Evolutionary conservation across 176 grass and related monocot genomes (phyloP).

Genomic region (Zoysia japonica): DNA sequence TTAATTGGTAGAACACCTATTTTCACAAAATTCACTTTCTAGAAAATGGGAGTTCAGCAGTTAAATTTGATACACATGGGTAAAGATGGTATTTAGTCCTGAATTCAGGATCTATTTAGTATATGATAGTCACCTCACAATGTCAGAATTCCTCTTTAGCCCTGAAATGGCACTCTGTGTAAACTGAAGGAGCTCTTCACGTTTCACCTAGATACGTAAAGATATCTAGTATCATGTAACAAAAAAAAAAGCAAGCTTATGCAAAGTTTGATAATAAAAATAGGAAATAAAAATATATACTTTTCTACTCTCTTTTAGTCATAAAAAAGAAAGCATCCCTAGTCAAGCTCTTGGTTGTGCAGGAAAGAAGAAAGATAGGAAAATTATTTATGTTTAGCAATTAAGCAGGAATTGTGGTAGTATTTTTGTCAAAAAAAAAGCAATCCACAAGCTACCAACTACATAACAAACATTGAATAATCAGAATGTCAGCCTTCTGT

Average conservation of each 20-base stretch:
- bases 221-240: conserved; percentile 3
- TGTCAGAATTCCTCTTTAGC: conserved; percentile 78
- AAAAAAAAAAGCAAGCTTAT: neutral
- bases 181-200: conserved; percentile 95
- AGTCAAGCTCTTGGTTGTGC: conserved; percentile 23
- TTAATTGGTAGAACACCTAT: neutral
- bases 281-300: conserved; percentile 10
- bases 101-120: conserved; percentile 1
- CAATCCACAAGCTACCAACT: neutral
- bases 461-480: conserved; percentile 22
- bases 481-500: neutral
- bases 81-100: neutral
- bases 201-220: conserved; percentile 78
- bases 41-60: neutral
- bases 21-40: neutral
- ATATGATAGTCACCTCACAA: conserved; percentile 60
- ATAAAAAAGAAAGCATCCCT: neutral
- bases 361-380: conserved; percentile 13
- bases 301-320: conserved; percentile 7
- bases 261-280: conserved; percentile 17
- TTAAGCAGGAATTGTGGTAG: conserved; percentile 13
- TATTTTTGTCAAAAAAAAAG: conserved; percentile 11
- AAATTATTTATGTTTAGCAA: conserved; percentile 31
- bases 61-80: neutral
- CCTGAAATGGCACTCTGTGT: conserved; percentile 90